Percentiles rank a stretch among this genome's conserved stretches.
Evolutionary conservation across 352 stramenopile species (phyloP).

Genomic region (Hyphochytrium catenoides): DNA sequence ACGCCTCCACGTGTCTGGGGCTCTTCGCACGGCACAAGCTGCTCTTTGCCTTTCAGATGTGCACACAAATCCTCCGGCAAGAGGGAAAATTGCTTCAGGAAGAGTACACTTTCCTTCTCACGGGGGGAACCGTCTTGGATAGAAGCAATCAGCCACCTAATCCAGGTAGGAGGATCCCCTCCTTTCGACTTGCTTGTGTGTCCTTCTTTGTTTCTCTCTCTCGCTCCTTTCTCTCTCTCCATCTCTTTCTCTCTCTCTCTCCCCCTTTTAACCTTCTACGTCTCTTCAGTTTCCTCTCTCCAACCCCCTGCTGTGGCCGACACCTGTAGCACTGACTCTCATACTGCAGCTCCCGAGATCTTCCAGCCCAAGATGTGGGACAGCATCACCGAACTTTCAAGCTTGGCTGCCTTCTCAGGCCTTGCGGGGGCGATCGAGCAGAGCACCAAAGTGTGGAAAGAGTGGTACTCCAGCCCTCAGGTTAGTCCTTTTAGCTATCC

Average conservation of each 20-base stretch:
- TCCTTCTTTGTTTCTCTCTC: too few species aligned
- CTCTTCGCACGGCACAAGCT: slow-evolving; percentile 52
- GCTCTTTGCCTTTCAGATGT: slow-evolving; percentile 35
- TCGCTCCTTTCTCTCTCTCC: too few species aligned
- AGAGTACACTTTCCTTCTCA: slow-evolving; percentile 37
- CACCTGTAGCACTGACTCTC: too few species aligned
- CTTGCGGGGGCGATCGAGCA: too few species aligned
- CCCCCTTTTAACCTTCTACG: too few species aligned
- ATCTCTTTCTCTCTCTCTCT: too few species aligned
- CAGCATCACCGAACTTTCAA: slow-evolving; percentile 29
- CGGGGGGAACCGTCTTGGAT: slow-evolving; percentile 24
- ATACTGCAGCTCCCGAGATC: slow-evolving; percentile 17
- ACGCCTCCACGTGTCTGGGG: slow-evolving; percentile 32
- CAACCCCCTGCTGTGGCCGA: too few species aligned
- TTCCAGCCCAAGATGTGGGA: slow-evolving; percentile 23
- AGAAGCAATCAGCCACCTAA: slow-evolving; percentile 18
- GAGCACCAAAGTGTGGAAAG: too few species aligned
- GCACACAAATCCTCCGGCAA: slow-evolving; percentile 23
- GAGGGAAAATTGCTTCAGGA: slow-evolving; percentile 21
- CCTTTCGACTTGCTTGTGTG: too few species aligned
- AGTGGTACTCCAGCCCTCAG: slow-evolving; percentile 26
- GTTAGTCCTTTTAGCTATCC: too few species aligned
- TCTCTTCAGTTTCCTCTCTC: too few species aligned
- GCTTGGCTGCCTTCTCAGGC: slow-evolving; percentile 18
- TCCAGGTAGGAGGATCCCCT: too few species aligned